Percentiles rank a stretch among this genome's conserved stretches.
These are phyloP conservation scores for Penicillium sp. DNA, from an alignment of 2,329 filamentous ascomycete genomes.

Conservation along the genomic window DNA sequence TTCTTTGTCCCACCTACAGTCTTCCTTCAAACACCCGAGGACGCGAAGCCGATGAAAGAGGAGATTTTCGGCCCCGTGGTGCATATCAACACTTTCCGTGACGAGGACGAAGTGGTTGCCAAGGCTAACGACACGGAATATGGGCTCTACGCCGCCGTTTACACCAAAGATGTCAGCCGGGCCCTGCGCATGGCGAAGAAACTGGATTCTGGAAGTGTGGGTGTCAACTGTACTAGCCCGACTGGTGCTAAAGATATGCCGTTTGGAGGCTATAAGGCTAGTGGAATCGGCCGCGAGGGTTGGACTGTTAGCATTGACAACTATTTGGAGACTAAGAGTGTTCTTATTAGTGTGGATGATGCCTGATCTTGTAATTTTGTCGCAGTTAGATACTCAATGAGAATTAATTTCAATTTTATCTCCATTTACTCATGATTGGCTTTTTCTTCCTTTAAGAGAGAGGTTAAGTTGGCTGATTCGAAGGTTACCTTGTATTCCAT, in stretches of 20 bases:
- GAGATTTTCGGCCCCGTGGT: slow-evolving; percentile 84
- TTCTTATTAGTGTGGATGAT: slow-evolving; percentile 17
- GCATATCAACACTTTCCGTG: slow-evolving; percentile 73
- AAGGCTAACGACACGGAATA: slow-evolving; percentile 75
- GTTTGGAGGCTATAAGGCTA: slow-evolving; percentile 38
- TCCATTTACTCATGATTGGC: too few relatives aligned
- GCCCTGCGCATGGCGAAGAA: slow-evolving; percentile 73
- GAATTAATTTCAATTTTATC: too few relatives aligned
- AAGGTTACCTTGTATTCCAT: too few relatives aligned
- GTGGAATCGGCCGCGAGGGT: slow-evolving; percentile 19
- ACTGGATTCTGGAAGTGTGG: slow-evolving; percentile 67
- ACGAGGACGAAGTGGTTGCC: slow-evolving; percentile 69
- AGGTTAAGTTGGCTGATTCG: too few relatives aligned
- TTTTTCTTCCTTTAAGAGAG: too few relatives aligned
- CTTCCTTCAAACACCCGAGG: slow-evolving; percentile 71
- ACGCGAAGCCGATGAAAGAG: slow-evolving; percentile 73
- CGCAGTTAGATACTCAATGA: too few relatives aligned
- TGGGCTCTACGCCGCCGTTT: slow-evolving; percentile 74
- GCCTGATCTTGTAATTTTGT: background rate
- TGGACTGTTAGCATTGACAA: slow-evolving; percentile 18
- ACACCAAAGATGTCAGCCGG: slow-evolving; percentile 77
- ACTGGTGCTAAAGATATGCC: slow-evolving; percentile 54
- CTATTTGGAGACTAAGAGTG: slow-evolving; percentile 19
- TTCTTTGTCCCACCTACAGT: slow-evolving; percentile 92
- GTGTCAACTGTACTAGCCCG: slow-evolving; percentile 70